Percentiles rank a stretch among this genome's conserved stretches.
These are phyloP conservation scores for Capronia epimyces DNA, from an alignment of 2,329 filamentous ascomycete genomes.

Conservation along the genomic window DNA sequence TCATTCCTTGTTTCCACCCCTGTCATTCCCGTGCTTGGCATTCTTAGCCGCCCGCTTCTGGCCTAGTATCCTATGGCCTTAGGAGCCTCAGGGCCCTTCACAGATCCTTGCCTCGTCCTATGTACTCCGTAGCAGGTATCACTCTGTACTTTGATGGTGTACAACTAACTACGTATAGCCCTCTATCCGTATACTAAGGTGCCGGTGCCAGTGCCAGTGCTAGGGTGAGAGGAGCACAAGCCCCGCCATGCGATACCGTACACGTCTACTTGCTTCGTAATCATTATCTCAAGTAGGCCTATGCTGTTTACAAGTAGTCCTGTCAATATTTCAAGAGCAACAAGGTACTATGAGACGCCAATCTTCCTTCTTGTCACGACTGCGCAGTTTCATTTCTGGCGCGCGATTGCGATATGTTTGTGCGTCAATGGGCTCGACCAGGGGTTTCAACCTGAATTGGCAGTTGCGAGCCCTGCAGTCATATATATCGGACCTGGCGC, in stretches of 20 bases:
- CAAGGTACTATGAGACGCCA: background rate
- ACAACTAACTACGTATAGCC: no score
- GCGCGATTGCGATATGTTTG: background rate
- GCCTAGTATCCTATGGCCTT: background rate
- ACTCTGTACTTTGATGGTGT: no score
- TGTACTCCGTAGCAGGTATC: no score
- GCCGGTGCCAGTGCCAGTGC: no score
- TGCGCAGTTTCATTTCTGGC: background rate
- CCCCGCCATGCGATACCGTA: background rate
- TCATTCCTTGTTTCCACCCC: slow-evolving; percentile 19
- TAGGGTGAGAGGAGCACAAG: no score
- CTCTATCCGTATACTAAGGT: no score
- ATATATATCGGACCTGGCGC: background rate
- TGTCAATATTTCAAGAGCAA: no score
- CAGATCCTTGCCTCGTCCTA: no score
- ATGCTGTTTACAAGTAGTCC: background rate
- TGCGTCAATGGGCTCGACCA: background rate
- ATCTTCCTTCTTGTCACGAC: background rate
- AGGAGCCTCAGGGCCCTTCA: background rate
- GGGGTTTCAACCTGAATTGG: background rate
- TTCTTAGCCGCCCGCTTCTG: background rate
- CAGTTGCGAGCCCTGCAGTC: background rate
- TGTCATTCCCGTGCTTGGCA: background rate
- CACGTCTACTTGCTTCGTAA: background rate
- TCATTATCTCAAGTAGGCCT: background rate